A percentile compares a stretch with the other conserved stretches of the same genome.
These are phyloP conservation scores for Leucocoprinus sp. DNA, from an alignment of 768 basidiomycete genomes.

Conservation along the genomic window DNA sequence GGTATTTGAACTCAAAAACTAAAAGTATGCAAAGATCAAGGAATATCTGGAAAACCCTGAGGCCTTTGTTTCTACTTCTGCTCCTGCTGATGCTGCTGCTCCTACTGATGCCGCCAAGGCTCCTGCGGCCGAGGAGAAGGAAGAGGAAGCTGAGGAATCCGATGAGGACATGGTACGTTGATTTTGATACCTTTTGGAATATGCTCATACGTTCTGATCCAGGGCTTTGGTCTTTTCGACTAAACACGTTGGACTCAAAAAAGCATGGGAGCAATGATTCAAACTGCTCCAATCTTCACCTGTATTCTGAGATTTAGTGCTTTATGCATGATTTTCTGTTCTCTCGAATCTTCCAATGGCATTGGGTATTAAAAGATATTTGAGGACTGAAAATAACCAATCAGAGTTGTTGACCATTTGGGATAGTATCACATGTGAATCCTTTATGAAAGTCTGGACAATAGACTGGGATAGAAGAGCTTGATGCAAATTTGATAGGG, in stretches of 20 bases:
- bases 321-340: neutral
- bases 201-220: slow-evolving; percentile 13
- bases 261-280: slow-evolving; percentile 15
- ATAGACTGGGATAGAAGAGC: too few species aligned
- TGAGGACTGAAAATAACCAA: too few species aligned
- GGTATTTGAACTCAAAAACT: neutral
- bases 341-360: too few species aligned
- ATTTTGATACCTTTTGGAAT: neutral
- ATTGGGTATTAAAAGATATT: too few species aligned
- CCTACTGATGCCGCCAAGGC: slow-evolving; percentile 53
- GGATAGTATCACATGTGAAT: too few species aligned
- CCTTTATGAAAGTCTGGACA: too few species aligned
- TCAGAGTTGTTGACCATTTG: too few species aligned
- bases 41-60: slow-evolving; percentile 97
- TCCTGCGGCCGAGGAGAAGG: slow-evolving; percentile 58
- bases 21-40: slow-evolving; percentile 55
- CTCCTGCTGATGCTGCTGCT: slow-evolving; percentile 49
- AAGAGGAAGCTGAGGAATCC: slow-evolving; percentile 80
- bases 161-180: slow-evolving; percentile 81
- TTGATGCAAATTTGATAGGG: too few species aligned
- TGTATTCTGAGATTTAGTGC: neutral
- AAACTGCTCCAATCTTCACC: slow-evolving; percentile 12
- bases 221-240: slow-evolving; percentile 96
- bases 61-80: slow-evolving; percentile 83
- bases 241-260: too few species aligned